Evolutionary conservation across 768 basidiomycete genomes (phyloP).

Genomic region (Auricularia sp.): DNA sequence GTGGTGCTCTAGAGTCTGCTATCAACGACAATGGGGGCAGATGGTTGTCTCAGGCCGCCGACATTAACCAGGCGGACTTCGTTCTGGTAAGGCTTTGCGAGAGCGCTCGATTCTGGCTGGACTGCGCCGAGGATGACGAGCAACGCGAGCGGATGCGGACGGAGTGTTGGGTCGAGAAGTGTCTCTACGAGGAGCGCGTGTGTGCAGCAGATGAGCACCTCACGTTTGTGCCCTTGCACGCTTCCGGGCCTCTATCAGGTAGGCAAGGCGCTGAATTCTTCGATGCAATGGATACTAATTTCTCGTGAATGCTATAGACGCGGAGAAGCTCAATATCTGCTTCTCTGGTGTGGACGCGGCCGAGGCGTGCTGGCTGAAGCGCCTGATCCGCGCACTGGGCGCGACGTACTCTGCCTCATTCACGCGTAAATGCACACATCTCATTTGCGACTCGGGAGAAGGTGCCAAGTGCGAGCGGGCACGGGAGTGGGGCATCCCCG

Average conservation of each 20-base stretch:
- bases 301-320: constrained; percentile 30
- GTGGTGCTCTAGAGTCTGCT: not conserved
- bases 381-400: constrained; percentile 60
- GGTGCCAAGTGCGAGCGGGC: constrained; percentile 78
- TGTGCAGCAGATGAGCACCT: constrained; percentile 58
- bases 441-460: constrained; percentile 60
- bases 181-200: constrained; percentile 66
- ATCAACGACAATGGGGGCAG: not conserved
- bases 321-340: constrained; percentile 49
- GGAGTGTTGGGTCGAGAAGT: constrained; percentile 90
- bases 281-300: not conserved
- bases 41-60: not conserved
- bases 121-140: not conserved
- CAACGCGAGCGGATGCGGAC: constrained; percentile 37
- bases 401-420: constrained; percentile 47
- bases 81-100: not conserved
- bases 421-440: constrained; percentile 62
- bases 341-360: constrained; percentile 69
- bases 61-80: not conserved
- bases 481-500: constrained; percentile 63
- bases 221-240: constrained; percentile 56
- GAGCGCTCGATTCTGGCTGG: not conserved
- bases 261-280: constrained; percentile 8
- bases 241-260: constrained; percentile 53
- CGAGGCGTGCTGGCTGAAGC: constrained; percentile 53